Percentiles rank a stretch among this genome's conserved stretches.
Evolutionary conservation across 768 basidiomycete species (phyloP).

Genomic region (Clathrus columnatus): DNA sequence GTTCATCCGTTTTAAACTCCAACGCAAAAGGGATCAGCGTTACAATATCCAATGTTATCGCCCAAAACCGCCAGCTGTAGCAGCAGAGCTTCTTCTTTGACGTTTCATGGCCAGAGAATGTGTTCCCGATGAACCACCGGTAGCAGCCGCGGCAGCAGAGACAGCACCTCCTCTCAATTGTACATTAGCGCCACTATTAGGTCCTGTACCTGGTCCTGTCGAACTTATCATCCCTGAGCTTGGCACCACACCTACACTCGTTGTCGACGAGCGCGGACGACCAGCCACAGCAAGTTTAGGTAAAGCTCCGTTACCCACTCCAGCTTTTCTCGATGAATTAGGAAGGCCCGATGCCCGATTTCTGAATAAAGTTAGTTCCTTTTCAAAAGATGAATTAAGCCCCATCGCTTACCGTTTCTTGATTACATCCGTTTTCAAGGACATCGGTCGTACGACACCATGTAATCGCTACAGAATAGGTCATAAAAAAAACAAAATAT

Average conservation of each 20-base stretch:
- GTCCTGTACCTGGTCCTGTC: constrained; percentile 29
- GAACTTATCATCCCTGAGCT: constrained; percentile 28
- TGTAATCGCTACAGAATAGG: constrained; percentile 71
- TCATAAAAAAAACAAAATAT: background rate
- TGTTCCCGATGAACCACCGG: constrained; percentile 8
- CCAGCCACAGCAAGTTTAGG: constrained; percentile 67
- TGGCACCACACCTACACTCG: constrained; percentile 45
- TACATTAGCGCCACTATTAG: constrained; percentile 22
- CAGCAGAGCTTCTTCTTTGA: constrained; percentile 69
- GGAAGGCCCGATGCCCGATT: constrained; percentile 77
- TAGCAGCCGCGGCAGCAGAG: constrained; percentile 7
- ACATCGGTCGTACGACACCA: constrained; percentile 87
- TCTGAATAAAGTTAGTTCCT: constrained; percentile 27
- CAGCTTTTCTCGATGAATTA: constrained; percentile 56
- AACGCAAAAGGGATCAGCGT: background rate
- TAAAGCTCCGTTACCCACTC: constrained; percentile 32
- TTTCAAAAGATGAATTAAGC: constrained; percentile 10
- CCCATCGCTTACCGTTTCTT: constrained; percentile 69
- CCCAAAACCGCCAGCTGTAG: constrained; percentile 24
- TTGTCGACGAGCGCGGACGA: constrained; percentile 64
- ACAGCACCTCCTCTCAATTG: constrained; percentile 16
- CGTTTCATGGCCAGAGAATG: constrained; percentile 52
- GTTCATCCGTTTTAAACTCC: no score
- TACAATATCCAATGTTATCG: background rate
- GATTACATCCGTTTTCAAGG: constrained; percentile 94